A percentile compares a stretch with the other conserved stretches of the same genome.
These are phyloP conservation scores for Sugiyamaella smithiae DNA, from an alignment of 805 yeast genomes.

Conservation along the genomic window DNA sequence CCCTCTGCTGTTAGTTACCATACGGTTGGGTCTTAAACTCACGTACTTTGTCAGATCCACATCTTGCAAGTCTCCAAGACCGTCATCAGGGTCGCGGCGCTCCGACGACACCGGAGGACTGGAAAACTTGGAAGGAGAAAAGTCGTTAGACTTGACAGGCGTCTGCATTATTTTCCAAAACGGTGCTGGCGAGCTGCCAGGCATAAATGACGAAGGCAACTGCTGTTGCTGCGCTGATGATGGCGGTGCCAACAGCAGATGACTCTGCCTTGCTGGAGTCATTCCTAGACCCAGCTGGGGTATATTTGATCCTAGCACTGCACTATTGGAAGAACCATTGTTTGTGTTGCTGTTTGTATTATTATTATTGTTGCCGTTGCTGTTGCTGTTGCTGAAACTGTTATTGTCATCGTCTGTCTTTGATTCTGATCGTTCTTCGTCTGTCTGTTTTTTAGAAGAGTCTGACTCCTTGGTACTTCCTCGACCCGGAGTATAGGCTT, in stretches of 20 bases:
- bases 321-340: background rate
- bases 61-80: slow-evolving; percentile 44
- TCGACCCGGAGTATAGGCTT: slow-evolving; percentile 64
- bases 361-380: background rate
- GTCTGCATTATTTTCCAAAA: slow-evolving; percentile 86
- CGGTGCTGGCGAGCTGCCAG: slow-evolving; percentile 73
- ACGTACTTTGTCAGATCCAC: slow-evolving; percentile 41
- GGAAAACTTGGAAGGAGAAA: slow-evolving; percentile 32
- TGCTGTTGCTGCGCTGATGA: slow-evolving; percentile 35
- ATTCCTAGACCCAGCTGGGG: slow-evolving; percentile 11
- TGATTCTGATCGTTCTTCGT: no score
- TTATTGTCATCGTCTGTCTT: no score
- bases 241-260: slow-evolving; percentile 38
- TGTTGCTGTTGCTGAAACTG: background rate
- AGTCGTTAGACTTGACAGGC: slow-evolving; percentile 25
- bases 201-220: slow-evolving; percentile 44
- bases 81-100: slow-evolving; percentile 20
- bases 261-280: slow-evolving; percentile 26
- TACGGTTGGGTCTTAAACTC: background rate
- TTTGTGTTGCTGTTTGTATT: background rate
- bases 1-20: slow-evolving; percentile 34
- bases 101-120: slow-evolving; percentile 25
- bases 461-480: slow-evolving; percentile 32
- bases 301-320: background rate
- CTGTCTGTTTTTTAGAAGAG: slow-evolving; percentile 2